phyloP scores from a whole-genome alignment of 2,329 filamentous ascomycete species.

The Xylaria arbuscula region DNA sequence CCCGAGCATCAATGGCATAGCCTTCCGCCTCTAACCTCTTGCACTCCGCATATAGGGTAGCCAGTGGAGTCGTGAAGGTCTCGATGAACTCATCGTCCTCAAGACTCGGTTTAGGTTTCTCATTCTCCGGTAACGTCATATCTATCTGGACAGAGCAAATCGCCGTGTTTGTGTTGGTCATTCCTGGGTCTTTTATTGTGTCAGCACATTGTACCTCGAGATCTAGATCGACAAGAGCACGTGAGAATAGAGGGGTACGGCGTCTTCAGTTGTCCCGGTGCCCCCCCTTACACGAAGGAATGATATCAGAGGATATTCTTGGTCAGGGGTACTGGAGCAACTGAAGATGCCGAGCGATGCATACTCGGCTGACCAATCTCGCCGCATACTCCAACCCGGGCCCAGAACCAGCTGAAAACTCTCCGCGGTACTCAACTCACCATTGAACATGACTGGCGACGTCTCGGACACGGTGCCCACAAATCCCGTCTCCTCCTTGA shows the following conservation, averaged over 20 bases:
- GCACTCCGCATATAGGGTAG: conserved; percentile 72
- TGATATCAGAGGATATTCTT: background rate
- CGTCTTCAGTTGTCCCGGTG: too few species aligned
- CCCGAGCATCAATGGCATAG: conserved; percentile 81
- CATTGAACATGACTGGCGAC: conserved; percentile 51
- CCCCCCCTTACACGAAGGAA: background rate
- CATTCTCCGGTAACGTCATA: conserved; percentile 74
- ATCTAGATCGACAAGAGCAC: background rate
- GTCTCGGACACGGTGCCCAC: conserved; percentile 64
- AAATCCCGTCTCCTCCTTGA: conserved; percentile 75
- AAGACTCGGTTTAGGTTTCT: conserved; percentile 73
- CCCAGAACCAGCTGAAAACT: background rate
- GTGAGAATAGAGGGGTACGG: background rate
- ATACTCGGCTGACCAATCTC: background rate
- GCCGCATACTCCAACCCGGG: background rate
- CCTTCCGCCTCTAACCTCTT: conserved; percentile 75
- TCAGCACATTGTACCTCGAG: background rate
- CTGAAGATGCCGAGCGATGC: background rate
- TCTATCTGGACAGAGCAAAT: conserved; percentile 81
- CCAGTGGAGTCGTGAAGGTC: conserved; percentile 75
- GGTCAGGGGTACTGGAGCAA: background rate
- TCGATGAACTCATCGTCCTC: conserved; percentile 88
- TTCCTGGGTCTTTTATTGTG: conserved; percentile 23
- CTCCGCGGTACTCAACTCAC: conserved; percentile 41
- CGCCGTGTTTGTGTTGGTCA: conserved; percentile 62